These are phyloP conservation scores for Xylaria sp. DNA, from an alignment of 2,329 filamentous ascomycete species.

Conservation along the genomic window DNA sequence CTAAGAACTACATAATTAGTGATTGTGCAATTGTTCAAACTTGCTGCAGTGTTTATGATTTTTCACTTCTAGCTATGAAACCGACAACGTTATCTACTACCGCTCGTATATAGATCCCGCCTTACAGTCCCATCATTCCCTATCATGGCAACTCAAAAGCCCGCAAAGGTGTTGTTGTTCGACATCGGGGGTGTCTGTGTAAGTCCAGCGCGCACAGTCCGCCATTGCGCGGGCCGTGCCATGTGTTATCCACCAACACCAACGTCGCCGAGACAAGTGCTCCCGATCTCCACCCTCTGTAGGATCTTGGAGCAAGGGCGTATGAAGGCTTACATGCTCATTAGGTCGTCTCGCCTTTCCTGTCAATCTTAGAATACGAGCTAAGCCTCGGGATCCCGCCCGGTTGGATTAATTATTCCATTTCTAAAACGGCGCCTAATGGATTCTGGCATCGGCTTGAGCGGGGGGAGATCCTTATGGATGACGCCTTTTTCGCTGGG, in stretches of 20 bases:
- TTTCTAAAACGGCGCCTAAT: conserved; percentile 79
- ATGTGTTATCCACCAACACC: background rate
- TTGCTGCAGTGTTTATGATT: background rate
- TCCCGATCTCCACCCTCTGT: background rate
- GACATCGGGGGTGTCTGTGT: conserved; percentile 98
- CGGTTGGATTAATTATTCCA: conserved; percentile 92
- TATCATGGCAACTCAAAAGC: conserved; percentile 57
- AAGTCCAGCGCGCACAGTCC: conserved; percentile 58
- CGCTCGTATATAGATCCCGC: background rate
- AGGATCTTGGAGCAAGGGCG: background rate
- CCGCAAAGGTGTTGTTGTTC: conserved; percentile 83
- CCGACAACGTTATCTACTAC: background rate
- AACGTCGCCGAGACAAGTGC: background rate
- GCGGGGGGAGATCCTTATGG: conserved; percentile 81
- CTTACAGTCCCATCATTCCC: conserved; percentile 1
- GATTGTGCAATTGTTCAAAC: background rate
- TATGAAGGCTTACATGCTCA: conserved; percentile 13
- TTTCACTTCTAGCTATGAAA: background rate
- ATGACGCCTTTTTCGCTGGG: conserved; percentile 77
- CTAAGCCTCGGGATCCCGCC: conserved; percentile 77
- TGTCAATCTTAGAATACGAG: conserved; percentile 94
- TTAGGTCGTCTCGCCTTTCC: conserved; percentile 90
- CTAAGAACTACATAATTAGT: no score
- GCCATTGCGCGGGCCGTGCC: background rate
- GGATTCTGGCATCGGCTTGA: conserved; percentile 93